Base-by-base conservation (phyloP, 2,329 filamentous ascomycete species). In the Cercospora sp. region DNA sequence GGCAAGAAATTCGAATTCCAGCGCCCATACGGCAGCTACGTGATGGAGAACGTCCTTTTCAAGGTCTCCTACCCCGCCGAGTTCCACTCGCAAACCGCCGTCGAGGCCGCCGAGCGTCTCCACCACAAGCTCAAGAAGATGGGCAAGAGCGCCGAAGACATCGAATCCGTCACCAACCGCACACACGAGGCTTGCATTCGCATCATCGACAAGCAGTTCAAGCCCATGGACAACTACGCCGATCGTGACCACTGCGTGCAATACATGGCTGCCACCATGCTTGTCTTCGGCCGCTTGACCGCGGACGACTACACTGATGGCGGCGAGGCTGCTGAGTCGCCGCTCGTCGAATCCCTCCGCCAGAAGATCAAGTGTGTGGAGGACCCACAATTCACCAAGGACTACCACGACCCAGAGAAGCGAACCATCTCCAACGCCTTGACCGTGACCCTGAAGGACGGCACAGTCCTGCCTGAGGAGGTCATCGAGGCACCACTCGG, bases 141-240 rank as follows among this genome's bases (percentile, higher is more conserved):
- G 84, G 94, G 93, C 83, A 97, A 97, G 87, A 91, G 90, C 64
- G 93, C 94, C 66, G 91, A 90, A 74, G 94, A 99, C 81, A 97
- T 99, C 85, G 94, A 97, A 85, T 87, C 87, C 70, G 88, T 99
- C 77, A 93, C 91, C 75, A 97, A 94, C 88, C 91, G 95, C 76
- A 99, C 95, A 8, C 95, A 99, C 84, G 95, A 99, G 84, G 95
- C 95, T 68, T 98, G 95, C 85, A 89, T 99, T 79, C 93, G 95
- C 77, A 99, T 99, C 83, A 99, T 99, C 78, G 95, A 99, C 88
- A 99, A 99, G 88, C 95, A 99, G 84, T 96, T 97, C 88, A 98
- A 97, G 88, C 90, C 94, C 75, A 97, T 99, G 92, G 94, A 97
- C 86, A 99, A 99, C 89, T 99, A 98, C 79, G 95, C 95, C 78